phyloP scores from a whole-genome alignment of 164 flowering plant genomes.

The Vitis labrusca region DNA sequence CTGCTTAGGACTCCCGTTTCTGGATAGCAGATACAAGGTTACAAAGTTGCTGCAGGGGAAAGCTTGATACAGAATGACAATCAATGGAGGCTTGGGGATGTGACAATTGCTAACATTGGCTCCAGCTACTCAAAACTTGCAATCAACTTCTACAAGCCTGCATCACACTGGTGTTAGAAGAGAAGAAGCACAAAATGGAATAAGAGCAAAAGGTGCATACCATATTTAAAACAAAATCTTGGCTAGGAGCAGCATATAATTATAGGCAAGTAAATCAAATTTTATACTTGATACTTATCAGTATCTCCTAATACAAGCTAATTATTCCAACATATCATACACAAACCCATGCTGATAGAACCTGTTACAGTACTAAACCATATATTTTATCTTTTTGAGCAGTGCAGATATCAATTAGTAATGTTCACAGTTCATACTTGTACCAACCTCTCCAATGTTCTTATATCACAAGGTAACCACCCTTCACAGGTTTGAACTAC shows the following conservation, averaged over 20 bases:
- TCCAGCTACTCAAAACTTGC: conserved; percentile 4
- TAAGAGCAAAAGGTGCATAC: background rate
- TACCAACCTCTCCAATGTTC: background rate
- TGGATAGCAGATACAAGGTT: conserved; percentile 2
- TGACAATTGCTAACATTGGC: conserved; percentile 1
- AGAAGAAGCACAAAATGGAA: background rate
- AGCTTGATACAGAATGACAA: background rate
- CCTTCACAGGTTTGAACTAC: too few species aligned
- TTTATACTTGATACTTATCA: background rate
- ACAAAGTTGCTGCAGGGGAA: background rate
- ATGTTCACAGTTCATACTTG: background rate
- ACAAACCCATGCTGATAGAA: background rate
- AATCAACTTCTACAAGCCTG: conserved; percentile 5
- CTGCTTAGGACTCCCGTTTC: background rate
- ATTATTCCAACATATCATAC: background rate
- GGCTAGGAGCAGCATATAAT: background rate
- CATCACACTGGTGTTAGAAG: background rate
- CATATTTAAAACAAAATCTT: background rate
- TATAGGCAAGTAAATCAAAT: background rate
- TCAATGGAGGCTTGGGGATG: background rate
- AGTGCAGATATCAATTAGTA: background rate
- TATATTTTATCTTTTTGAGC: background rate
- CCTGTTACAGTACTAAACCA: background rate
- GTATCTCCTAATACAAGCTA: background rate
- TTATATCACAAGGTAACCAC: too few species aligned